Evolutionary conservation across 2,329 filamentous ascomycete genomes (phyloP).

Genomic region (Setomelanomma holmii): DNA sequence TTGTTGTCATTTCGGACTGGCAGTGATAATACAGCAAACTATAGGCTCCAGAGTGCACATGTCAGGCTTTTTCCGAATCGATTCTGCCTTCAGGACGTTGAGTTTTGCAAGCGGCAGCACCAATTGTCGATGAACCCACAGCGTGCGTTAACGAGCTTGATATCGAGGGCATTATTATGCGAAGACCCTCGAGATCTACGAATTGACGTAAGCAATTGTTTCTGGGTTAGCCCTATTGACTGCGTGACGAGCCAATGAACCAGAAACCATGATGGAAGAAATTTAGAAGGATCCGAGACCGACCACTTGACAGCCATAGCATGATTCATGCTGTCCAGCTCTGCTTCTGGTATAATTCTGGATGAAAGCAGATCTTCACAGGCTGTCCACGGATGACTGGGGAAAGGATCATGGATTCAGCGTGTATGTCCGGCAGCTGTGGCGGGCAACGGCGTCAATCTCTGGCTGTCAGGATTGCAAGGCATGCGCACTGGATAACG

Average conservation of each 20-base stretch:
- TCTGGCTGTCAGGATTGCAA: slow-evolving; percentile 18
- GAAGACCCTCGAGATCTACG: slow-evolving; percentile 18
- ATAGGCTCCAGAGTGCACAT: slow-evolving; percentile 32
- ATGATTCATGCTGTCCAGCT: slow-evolving; percentile 35
- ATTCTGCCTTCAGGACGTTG: slow-evolving; percentile 25
- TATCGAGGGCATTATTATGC: slow-evolving; percentile 36
- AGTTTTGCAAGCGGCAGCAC: slow-evolving; percentile 35
- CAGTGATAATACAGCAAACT: slow-evolving; percentile 33
- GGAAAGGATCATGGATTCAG: slow-evolving; percentile 26
- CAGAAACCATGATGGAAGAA: slow-evolving; percentile 25
- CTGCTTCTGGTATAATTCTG: slow-evolving; percentile 34
- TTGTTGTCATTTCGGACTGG: slow-evolving; percentile 28
- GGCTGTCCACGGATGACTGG: slow-evolving; percentile 30
- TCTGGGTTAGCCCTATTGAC: slow-evolving; percentile 25
- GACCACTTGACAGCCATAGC: slow-evolving; percentile 25
- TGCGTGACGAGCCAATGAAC: slow-evolving; percentile 8
- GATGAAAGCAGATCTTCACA: slow-evolving; percentile 39
- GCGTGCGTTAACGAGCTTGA: slow-evolving; percentile 38
- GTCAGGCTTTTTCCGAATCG: slow-evolving; percentile 25
- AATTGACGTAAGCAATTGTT: slow-evolving; percentile 36
- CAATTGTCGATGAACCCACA: slow-evolving; percentile 34
- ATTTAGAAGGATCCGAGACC: slow-evolving; percentile 30
- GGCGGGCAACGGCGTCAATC: slow-evolving; percentile 27
- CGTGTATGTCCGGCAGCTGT: slow-evolving; percentile 41
- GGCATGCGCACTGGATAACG: slow-evolving; percentile 18